A percentile compares a stretch with the other conserved stretches of the same genome.
Conservation (phyloP, 257 asterid genomes). For the Solanum tarijense region DNA sequence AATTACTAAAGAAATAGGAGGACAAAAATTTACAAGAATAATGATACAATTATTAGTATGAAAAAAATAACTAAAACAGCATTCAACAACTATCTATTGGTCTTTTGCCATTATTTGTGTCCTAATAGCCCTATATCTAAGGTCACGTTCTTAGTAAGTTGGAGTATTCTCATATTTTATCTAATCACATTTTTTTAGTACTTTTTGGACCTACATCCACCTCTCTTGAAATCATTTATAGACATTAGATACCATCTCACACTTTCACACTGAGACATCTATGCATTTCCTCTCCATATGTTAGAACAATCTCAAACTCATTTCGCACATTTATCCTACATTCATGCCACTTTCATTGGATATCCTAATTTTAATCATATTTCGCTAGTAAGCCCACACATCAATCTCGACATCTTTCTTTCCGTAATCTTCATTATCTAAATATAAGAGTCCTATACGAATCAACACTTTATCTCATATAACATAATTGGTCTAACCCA, state of each 20-base stretch:
- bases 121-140: too few species aligned
- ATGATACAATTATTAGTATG: neutral
- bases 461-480: neutral
- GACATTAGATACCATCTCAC: neutral
- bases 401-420: neutral
- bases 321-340: neutral
- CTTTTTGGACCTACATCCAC: too few species aligned
- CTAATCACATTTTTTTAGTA: accelerated
- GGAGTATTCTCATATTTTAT: neutral
- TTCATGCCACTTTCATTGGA: neutral
- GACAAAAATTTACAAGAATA: too few species aligned
- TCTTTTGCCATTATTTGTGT: neutral
- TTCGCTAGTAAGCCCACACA: neutral
- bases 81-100: too few species aligned
- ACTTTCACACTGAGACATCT: accelerated
- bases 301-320: neutral
- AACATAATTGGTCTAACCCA: neutral
- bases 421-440: neutral
- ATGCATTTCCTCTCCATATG: neutral
- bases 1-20: neutral
- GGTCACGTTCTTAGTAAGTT: neutral
- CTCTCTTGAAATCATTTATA: too few species aligned
- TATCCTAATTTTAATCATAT: too few species aligned
- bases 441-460: too few species aligned
- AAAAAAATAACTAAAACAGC: neutral